These are phyloP conservation scores for Axilococcus clingmanii DNA, from an alignment of 139 green algal species.

Conservation along the genomic window DNA sequence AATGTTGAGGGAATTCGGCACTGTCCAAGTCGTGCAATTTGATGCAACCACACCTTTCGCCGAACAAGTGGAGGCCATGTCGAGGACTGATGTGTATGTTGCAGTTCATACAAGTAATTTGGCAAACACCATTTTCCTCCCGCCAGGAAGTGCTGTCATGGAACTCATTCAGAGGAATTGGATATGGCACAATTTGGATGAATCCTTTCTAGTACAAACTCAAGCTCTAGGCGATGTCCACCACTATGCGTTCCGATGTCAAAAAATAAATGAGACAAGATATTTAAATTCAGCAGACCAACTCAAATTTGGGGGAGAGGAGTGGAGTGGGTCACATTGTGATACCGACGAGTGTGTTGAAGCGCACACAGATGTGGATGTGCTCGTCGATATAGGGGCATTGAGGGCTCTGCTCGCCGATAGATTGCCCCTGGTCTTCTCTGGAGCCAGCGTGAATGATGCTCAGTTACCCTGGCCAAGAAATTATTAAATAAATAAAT, in stretches of 20 bases:
- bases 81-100: constrained; percentile 62
- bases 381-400: constrained; percentile 52
- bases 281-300: constrained; percentile 58
- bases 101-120: constrained; percentile 75
- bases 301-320: constrained; percentile 30
- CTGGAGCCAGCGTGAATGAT: constrained; percentile 31
- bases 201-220: constrained; percentile 54
- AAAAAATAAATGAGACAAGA: constrained; percentile 55
- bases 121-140: constrained; percentile 72
- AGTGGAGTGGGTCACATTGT: constrained; percentile 53
- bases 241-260: constrained; percentile 70
- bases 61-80: constrained; percentile 68
- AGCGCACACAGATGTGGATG: constrained; percentile 74
- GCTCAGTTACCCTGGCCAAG: constrained; percentile 45
- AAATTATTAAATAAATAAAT: neutral
- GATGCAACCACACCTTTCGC: constrained; percentile 40
- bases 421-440: constrained; percentile 54
- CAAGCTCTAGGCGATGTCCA: constrained; percentile 76
- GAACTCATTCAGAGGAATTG: constrained; percentile 83
- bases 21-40: constrained; percentile 43
- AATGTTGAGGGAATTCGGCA: constrained; percentile 49
- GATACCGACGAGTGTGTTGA: constrained; percentile 75
- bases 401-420: constrained; percentile 43
- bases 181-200: constrained; percentile 56
- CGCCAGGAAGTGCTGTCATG: constrained; percentile 57